Percentiles rank a stretch among this genome's conserved stretches.
Conservation (phyloP, 176 grass and related monocot species). For the Carex kokanica region DNA sequence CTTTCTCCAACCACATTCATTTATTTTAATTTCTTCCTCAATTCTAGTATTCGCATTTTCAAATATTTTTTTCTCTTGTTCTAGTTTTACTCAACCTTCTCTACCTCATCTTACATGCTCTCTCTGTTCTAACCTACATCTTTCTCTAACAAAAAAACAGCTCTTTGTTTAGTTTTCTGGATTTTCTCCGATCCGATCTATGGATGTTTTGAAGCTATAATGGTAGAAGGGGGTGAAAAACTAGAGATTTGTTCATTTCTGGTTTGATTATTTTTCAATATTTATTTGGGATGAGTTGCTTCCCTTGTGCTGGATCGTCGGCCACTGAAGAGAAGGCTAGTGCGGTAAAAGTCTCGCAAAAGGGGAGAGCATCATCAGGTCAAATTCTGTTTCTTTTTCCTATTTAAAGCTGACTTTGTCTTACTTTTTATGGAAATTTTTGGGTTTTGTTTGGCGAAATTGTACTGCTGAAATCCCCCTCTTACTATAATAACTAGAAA, state of each 20-base stretch:
- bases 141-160: neutral
- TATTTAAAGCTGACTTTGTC: conserved; percentile 22
- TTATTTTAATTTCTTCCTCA: neutral
- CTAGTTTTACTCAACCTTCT: conserved; percentile 23
- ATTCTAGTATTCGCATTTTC: neutral
- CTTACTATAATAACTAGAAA: neutral
- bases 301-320: conserved; percentile 59
- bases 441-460: conserved; percentile 24
- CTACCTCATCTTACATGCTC: neutral
- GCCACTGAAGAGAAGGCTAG: conserved; percentile 34
- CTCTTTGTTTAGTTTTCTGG: conserved; percentile 13
- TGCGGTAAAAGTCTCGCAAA: conserved; percentile 18
- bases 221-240: neutral
- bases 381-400: conserved; percentile 26
- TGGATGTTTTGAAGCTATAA: neutral
- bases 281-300: conserved; percentile 55
- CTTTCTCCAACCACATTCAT: conserved; percentile 12
- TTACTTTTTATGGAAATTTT: conserved; percentile 38
- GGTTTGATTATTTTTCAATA: conserved; percentile 22
- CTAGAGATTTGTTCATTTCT: conserved; percentile 18
- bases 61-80: neutral
- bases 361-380: conserved; percentile 30
- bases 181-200: conserved; percentile 23
- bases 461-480: neutral
- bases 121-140: neutral